Percentiles rank a stretch among this genome's conserved stretches.
Evolutionary conservation across 139 green algal species (phyloP).

Genomic region (Chlorokybus atmophyticus): DNA sequence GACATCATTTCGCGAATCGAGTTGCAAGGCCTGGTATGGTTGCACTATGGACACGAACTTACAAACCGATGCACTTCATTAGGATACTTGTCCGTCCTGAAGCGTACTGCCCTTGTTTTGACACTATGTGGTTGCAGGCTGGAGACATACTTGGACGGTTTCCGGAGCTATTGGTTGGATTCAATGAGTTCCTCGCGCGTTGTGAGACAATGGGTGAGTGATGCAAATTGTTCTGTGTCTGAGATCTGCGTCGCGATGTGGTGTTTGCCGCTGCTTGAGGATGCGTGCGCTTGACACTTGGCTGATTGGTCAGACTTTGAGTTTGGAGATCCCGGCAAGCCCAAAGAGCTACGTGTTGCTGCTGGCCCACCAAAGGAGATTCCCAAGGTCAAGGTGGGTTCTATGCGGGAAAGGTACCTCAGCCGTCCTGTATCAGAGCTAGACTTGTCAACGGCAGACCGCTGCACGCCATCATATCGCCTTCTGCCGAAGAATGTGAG

Average conservation of each 20-base stretch:
- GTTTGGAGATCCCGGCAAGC: background rate
- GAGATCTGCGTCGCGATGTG: too few relatives aligned
- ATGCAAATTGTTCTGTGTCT: too few relatives aligned
- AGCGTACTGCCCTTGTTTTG: too few relatives aligned
- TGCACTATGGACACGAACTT: too few relatives aligned
- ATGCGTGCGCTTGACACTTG: background rate
- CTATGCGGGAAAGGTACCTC: slow-evolving; percentile 52
- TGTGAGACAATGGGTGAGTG: slow-evolving; percentile 45
- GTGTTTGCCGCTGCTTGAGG: background rate
- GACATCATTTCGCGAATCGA: slow-evolving; percentile 62
- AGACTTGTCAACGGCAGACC: slow-evolving; percentile 54
- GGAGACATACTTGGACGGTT: slow-evolving; percentile 73
- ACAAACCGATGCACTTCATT: too few relatives aligned
- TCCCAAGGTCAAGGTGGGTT: too few relatives aligned
- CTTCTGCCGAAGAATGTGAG: slow-evolving; percentile 55
- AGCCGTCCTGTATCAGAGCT: slow-evolving; percentile 83
- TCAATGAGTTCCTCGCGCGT: slow-evolving; percentile 62
- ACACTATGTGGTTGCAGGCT: slow-evolving; percentile 32
- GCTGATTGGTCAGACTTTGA: background rate
- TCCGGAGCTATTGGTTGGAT: slow-evolving; percentile 68
- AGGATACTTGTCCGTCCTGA: too few relatives aligned
- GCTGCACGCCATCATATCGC: slow-evolving; percentile 77
- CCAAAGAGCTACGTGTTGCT: background rate
- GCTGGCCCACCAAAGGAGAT: background rate
- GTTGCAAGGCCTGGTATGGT: slow-evolving; percentile 56